A percentile compares a stretch with the other conserved stretches of the same genome.
Evolutionary conservation across 331 rosid genomes (phyloP).

Genomic region (Phaseolus coccineus): DNA sequence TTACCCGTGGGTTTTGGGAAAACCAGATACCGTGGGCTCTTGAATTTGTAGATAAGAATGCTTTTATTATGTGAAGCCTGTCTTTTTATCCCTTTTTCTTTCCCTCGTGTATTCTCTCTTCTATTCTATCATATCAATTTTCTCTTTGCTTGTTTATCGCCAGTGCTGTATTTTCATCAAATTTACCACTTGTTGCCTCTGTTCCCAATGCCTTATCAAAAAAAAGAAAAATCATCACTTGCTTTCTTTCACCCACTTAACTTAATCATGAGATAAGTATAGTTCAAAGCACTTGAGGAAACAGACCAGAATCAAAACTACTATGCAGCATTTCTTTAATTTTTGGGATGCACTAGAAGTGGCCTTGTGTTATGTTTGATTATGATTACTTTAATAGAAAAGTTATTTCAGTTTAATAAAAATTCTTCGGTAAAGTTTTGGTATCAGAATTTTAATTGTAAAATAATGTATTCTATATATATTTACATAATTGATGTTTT

Average conservation of each 20-base stretch:
- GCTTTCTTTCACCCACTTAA: background rate
- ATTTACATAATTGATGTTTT: background rate
- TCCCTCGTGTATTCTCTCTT: conserved; percentile 35
- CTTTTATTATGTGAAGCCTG: conserved; percentile 46
- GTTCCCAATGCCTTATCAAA: background rate
- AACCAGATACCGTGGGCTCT: conserved; percentile 41
- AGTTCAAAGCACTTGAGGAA: no score
- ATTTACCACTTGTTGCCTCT: conserved; percentile 16
- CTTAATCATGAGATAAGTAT: no score
- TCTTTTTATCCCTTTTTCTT: conserved; percentile 50
- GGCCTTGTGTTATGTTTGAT: background rate
- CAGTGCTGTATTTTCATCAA: conserved; percentile 7
- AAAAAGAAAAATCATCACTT: no score
- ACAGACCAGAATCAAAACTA: no score
- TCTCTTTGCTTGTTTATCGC: background rate
- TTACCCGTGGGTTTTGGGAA: conserved; percentile 28
- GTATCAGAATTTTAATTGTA: background rate
- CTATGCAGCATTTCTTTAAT: no score
- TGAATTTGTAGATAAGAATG: conserved; percentile 69
- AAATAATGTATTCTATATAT: background rate
- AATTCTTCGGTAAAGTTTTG: no score
- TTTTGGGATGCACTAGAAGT: no score
- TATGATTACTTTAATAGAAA: background rate
- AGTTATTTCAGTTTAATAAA: no score
- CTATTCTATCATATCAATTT: background rate